phyloP scores from a whole-genome alignment of 2,329 filamentous ascomycete genomes.

The Endothia cerciana region DNA sequence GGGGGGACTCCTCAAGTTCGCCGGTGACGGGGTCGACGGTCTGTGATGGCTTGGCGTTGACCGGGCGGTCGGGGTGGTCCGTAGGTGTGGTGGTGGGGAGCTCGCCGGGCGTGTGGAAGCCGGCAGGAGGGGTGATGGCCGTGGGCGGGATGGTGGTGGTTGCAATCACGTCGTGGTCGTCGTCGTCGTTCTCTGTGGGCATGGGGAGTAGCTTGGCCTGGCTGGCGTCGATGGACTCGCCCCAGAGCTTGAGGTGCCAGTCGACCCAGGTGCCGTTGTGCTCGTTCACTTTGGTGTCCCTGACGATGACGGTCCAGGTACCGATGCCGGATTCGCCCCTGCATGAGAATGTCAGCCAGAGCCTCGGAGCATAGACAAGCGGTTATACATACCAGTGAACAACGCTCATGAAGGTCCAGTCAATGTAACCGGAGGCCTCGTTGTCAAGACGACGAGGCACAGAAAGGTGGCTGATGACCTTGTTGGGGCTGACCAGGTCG shows the following conservation, averaged over 20 bases:
- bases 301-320: constrained; percentile 88
- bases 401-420: constrained; percentile 99
- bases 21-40: constrained; percentile 37
- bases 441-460: constrained; percentile 73
- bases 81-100: constrained; percentile 49
- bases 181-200: constrained; percentile 81
- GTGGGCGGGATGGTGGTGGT: constrained; percentile 65
- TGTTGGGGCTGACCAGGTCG: constrained; percentile 82
- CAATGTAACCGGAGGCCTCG: constrained; percentile 71
- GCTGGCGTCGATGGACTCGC: constrained; percentile 77
- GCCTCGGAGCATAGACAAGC: neutral
- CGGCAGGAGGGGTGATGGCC: constrained; percentile 64
- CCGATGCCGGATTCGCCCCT: constrained; percentile 89
- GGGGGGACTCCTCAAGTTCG: constrained; percentile 33
- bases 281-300: constrained; percentile 79
- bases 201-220: constrained; percentile 78
- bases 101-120: constrained; percentile 46
- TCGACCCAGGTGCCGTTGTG: constrained; percentile 80
- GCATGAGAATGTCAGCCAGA: constrained; percentile 37
- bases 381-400: constrained; percentile 76
- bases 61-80: constrained; percentile 67
- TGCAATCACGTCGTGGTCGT: constrained; percentile 71
- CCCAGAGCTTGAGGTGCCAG: constrained; percentile 95
- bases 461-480: constrained; percentile 82
- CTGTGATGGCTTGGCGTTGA: constrained; percentile 49